phyloP scores from a whole-genome alignment of 208 protist species.

The Acanthamoeba lenticulata region DNA sequence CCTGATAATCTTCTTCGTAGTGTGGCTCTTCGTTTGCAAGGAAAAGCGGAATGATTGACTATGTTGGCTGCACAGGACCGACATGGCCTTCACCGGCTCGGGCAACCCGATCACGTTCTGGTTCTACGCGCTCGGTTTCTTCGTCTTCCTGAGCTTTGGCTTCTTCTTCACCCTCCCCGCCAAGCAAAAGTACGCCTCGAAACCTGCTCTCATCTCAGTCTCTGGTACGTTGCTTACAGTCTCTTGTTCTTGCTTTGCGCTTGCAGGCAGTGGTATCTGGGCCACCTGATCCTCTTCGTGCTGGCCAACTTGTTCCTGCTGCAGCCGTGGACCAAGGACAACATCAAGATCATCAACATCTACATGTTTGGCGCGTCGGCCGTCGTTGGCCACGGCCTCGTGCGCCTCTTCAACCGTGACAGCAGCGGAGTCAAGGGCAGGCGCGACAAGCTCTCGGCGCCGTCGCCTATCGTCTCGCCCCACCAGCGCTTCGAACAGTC shows the following conservation, averaged over 20 bases:
- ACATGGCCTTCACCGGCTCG: not conserved
- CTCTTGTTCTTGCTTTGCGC: not conserved
- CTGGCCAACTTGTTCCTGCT: constrained; percentile 52
- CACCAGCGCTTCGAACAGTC: not conserved
- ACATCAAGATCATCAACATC: constrained; percentile 66
- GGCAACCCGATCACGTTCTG: constrained; percentile 60
- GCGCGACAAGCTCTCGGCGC: constrained; percentile 22
- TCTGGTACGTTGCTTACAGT: not conserved
- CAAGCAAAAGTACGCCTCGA: not conserved
- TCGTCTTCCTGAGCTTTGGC: constrained; percentile 31
- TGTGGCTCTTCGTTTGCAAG: no score
- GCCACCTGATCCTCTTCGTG: constrained; percentile 13
- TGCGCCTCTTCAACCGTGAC: not conserved
- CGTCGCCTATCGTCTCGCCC: not conserved
- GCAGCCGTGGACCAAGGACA: constrained; percentile 68
- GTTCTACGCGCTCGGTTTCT: constrained; percentile 46
- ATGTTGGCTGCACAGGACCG: not conserved
- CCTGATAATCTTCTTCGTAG: not conserved
- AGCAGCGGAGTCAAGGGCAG: constrained; percentile 2
- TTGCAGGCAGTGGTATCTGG: constrained; percentile 47
- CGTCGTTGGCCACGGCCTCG: not conserved
- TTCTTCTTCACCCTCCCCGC: constrained; percentile 30
- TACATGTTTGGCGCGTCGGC: constrained; percentile 1
- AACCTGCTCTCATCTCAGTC: not conserved
- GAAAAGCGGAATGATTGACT: no score